Percentiles rank a stretch among this genome's conserved stretches.
phyloP scores from a whole-genome alignment of 495 filamentous ascomycete genomes.

The Daldinia grandis region DNA sequence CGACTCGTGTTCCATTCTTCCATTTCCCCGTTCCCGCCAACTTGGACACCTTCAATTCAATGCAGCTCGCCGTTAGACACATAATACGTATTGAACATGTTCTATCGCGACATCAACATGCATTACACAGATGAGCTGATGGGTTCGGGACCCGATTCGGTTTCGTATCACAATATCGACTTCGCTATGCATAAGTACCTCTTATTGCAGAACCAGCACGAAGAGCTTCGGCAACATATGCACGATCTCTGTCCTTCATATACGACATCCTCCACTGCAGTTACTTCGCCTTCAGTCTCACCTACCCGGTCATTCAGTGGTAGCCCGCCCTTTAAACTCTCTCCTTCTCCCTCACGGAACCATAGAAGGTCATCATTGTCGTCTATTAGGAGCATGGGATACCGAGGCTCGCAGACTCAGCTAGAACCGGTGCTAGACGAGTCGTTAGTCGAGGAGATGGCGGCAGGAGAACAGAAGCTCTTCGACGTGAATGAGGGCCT shows the following conservation, averaged over 20 bases:
- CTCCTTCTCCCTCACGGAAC: constrained; percentile 34
- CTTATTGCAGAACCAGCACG: constrained; percentile 63
- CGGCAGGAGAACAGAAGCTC: constrained; percentile 61
- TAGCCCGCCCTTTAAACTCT: constrained; percentile 32
- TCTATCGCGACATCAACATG: constrained; percentile 29
- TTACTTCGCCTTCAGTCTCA: constrained; percentile 50
- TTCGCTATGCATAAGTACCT: constrained; percentile 65
- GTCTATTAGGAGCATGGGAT: constrained; percentile 20
- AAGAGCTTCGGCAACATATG: constrained; percentile 60
- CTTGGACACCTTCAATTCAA: constrained; percentile 24
- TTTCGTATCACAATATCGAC: constrained; percentile 50
- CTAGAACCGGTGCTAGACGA: constrained; percentile 53
- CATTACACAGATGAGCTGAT: constrained; percentile 30
- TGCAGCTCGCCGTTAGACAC: constrained; percentile 36
- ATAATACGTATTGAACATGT: constrained; percentile 19
- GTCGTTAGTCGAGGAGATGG: constrained; percentile 52
- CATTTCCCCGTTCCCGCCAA: neutral
- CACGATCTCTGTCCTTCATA: constrained; percentile 53
- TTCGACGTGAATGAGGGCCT: constrained; percentile 70
- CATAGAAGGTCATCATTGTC: constrained; percentile 46
- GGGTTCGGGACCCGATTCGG: constrained; percentile 12
- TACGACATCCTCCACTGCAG: constrained; percentile 41
- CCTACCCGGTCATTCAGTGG: constrained; percentile 45
- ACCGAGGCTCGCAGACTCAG: constrained; percentile 34
- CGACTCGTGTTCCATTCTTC: neutral